Conservation (phyloP, 2,329 filamentous ascomycete genomes). For the Daldinia sp. region DNA sequence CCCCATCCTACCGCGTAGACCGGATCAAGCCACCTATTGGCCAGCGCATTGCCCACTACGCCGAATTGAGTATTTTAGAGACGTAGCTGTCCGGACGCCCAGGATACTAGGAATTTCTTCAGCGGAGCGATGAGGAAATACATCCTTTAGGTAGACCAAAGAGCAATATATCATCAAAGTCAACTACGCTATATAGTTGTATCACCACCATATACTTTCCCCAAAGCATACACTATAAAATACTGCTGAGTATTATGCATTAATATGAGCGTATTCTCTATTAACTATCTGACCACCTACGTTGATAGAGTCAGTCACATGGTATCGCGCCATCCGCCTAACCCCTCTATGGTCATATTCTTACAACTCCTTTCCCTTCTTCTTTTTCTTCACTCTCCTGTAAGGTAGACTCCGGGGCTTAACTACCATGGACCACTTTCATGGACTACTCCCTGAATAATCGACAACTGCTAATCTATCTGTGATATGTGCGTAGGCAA, state of each 20-base stretch:
- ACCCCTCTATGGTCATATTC: neutral
- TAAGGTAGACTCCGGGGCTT: neutral
- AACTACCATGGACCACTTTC: neutral
- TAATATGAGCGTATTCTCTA: conserved; percentile 10
- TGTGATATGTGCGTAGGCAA: neutral
- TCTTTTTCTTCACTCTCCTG: neutral
- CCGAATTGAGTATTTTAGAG: neutral
- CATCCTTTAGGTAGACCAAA: too few species aligned
- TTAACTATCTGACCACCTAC: neutral
- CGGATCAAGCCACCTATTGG: neutral
- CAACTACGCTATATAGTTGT: too few species aligned
- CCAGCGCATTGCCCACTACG: neutral
- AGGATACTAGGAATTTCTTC: too few species aligned
- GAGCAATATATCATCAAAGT: too few species aligned
- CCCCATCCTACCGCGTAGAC: neutral
- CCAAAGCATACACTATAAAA: neutral
- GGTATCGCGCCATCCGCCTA: conserved; percentile 6
- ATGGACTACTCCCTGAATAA: neutral
- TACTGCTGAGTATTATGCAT: neutral
- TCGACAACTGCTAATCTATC: conserved; percentile 1
- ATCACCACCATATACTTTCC: neutral
- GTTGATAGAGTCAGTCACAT: neutral
- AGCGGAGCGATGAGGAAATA: too few species aligned
- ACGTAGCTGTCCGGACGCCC: neutral
- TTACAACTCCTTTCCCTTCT: neutral